Conservation (phyloP, 768 basidiomycete species). For the Lactarius psammicola region DNA sequence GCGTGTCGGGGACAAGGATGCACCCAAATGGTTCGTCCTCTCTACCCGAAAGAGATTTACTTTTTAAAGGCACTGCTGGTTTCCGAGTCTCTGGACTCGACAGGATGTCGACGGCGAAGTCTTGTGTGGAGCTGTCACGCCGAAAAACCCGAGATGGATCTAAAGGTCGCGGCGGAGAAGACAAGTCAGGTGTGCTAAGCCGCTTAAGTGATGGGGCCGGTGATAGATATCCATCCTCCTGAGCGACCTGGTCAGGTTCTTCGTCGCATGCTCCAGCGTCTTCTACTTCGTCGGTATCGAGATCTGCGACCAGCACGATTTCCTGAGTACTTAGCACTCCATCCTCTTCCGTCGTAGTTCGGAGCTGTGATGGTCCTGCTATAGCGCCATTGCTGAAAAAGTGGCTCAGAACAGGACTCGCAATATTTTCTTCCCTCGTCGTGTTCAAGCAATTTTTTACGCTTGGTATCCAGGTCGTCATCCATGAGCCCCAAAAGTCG, state of each 20-base stretch:
- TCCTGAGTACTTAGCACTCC: conserved; percentile 36
- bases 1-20: conserved; percentile 20
- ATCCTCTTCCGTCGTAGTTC: conserved; percentile 23
- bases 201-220: conserved; percentile 54
- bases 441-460: conserved; percentile 43
- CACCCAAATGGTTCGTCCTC: background rate
- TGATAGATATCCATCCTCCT: conserved; percentile 85
- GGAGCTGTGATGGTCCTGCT: conserved; percentile 12
- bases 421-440: conserved; percentile 44
- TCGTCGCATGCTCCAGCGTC: conserved; percentile 40
- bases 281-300: conserved; percentile 40
- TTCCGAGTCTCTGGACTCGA: conserved; percentile 45
- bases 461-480: conserved; percentile 53
- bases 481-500: conserved; percentile 71
- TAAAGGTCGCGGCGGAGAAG: conserved; percentile 55
- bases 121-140: conserved; percentile 30
- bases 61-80: conserved; percentile 14
- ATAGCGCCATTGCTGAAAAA: conserved; percentile 25
- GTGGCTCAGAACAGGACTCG: conserved; percentile 23
- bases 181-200: conserved; percentile 56
- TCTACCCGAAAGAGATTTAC: conserved; percentile 18
- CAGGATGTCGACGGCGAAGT: conserved; percentile 53
- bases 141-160: conserved; percentile 22
- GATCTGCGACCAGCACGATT: conserved; percentile 38
- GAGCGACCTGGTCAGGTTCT: conserved; percentile 48